These are phyloP conservation scores for Cyclotella kingstonii DNA, from an alignment of 108 stramenopile genomes.

Conservation along the genomic window DNA sequence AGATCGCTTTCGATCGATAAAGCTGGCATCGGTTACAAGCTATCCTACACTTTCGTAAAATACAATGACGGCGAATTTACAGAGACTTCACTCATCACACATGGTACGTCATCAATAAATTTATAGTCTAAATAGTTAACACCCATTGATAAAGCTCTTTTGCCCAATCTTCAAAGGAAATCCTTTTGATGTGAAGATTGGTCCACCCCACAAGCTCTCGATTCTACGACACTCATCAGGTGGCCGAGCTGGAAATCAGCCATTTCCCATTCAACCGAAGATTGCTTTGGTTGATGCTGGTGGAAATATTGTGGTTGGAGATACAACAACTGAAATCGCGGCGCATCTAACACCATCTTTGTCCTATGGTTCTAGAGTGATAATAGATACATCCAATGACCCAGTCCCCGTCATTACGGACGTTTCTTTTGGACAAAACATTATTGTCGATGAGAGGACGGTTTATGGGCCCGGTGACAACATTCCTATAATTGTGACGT, in stretches of 20 bases:
- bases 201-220: conserved; percentile 25
- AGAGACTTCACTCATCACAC: conserved; percentile 10
- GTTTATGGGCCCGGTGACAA: conserved; percentile 32
- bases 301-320: conserved; percentile 38
- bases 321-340: conserved; percentile 14
- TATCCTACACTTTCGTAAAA: conserved; percentile 26
- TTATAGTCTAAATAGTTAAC: not conserved
- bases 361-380: conserved; percentile 15
- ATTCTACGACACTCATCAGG: conserved; percentile 23
- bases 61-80: conserved; percentile 1
- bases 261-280: conserved; percentile 45
- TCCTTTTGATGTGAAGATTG: conserved; percentile 41
- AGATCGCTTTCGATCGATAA: conserved; percentile 34
- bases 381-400: conserved; percentile 33
- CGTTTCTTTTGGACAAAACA: conserved; percentile 13
- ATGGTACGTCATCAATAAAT: conserved; percentile 7
- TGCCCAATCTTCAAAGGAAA: conserved; percentile 5
- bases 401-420: conserved; percentile 7
- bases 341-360: conserved; percentile 37
- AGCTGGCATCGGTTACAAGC: conserved; percentile 39
- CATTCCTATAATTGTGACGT: conserved; percentile 28
- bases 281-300: conserved; percentile 47
- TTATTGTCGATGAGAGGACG: conserved; percentile 17
- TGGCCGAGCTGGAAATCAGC: conserved; percentile 55
- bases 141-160: not conserved